Evolutionary conservation across 345 rosid species (phyloP).

Genomic region (rapeseed (Brassica napus)): DNA sequence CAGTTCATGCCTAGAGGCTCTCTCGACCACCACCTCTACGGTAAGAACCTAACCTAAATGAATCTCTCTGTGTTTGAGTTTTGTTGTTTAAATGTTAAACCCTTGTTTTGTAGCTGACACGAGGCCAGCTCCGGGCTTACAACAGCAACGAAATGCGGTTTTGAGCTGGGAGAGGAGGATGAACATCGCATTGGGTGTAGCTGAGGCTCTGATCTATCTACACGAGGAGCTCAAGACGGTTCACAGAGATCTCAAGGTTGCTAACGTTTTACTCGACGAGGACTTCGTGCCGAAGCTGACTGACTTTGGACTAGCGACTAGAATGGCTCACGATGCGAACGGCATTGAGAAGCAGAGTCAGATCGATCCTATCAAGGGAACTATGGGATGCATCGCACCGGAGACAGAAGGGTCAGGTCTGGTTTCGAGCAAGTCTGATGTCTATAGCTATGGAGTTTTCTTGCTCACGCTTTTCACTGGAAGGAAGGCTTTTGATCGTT

Average conservation of each 20-base stretch:
- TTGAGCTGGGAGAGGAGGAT: slow-evolving; percentile 70
- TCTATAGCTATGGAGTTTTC: slow-evolving; percentile 79
- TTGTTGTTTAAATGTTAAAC: background rate
- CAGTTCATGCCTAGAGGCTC: slow-evolving; percentile 78
- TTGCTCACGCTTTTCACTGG: slow-evolving; percentile 73
- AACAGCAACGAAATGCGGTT: background rate
- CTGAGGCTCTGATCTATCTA: slow-evolving; percentile 63
- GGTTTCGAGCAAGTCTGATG: slow-evolving; percentile 66
- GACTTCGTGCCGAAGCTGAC: slow-evolving; percentile 39
- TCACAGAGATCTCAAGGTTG: slow-evolving; percentile 68
- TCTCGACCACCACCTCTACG: slow-evolving; percentile 59
- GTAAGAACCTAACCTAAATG: slow-evolving; percentile 31
- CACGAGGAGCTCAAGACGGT: slow-evolving; percentile 56
- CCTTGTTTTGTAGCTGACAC: background rate
- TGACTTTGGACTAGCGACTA: slow-evolving; percentile 73
- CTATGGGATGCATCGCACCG: slow-evolving; percentile 60
- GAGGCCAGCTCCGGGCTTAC: background rate
- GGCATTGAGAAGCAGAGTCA: slow-evolving; percentile 51
- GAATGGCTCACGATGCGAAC: slow-evolving; percentile 36
- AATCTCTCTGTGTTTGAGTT: background rate
- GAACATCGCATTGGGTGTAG: slow-evolving; percentile 74
- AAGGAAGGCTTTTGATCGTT: slow-evolving; percentile 49
- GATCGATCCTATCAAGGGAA: slow-evolving; percentile 66
- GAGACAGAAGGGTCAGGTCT: slow-evolving; percentile 43
- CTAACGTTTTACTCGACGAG: slow-evolving; percentile 64